Percentiles rank a stretch among this genome's conserved stretches.
Evolutionary conservation across 305 asterid species (phyloP).

Genomic region (Fraxinus dipetala): DNA sequence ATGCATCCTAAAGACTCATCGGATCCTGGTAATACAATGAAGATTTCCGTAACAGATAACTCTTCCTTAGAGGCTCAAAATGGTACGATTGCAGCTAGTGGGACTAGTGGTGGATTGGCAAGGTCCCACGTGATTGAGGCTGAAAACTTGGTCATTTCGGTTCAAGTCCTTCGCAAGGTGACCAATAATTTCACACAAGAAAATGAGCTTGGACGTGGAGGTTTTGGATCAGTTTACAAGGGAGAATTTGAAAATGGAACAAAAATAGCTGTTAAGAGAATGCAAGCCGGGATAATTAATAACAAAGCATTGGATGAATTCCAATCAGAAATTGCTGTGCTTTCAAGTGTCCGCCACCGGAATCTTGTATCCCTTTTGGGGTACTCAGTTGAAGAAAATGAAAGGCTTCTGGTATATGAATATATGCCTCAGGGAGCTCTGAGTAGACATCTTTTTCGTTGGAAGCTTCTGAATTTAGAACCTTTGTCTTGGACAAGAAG

Average conservation of each 20-base stretch:
- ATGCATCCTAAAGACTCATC: conserved; percentile 45
- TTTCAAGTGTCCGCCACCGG: conserved; percentile 79
- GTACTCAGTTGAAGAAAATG: conserved; percentile 59
- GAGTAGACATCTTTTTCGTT: conserved; percentile 66
- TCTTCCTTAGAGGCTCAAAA: conserved; percentile 24
- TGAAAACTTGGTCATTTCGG: conserved; percentile 45
- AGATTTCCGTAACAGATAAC: conserved; percentile 35
- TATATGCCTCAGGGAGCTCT: conserved; percentile 78
- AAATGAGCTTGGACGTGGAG: conserved; percentile 84
- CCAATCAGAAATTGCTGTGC: conserved; percentile 71
- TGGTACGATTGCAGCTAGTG: conserved; percentile 23
- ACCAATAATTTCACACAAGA: conserved; percentile 57
- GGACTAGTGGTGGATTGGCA: conserved; percentile 28
- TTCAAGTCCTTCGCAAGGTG: conserved; percentile 49
- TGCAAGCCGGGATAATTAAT: conserved; percentile 53
- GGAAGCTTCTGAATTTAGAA: conserved; percentile 52
- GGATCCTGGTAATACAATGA: conserved; percentile 29
- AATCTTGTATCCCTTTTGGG: conserved; percentile 77
- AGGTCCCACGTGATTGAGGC: conserved; percentile 34
- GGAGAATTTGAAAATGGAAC: conserved; percentile 61
- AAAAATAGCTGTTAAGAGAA: conserved; percentile 73
- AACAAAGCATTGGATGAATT: conserved; percentile 67
- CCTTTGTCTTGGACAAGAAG: conserved; percentile 71
- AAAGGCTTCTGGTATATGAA: conserved; percentile 76
- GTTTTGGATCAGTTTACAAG: conserved; percentile 79